A percentile compares a stretch with the other conserved stretches of the same genome.
Evolutionary conservation across 495 filamentous ascomycete species (phyloP).

Genomic region (Chaetomium tenue): DNA sequence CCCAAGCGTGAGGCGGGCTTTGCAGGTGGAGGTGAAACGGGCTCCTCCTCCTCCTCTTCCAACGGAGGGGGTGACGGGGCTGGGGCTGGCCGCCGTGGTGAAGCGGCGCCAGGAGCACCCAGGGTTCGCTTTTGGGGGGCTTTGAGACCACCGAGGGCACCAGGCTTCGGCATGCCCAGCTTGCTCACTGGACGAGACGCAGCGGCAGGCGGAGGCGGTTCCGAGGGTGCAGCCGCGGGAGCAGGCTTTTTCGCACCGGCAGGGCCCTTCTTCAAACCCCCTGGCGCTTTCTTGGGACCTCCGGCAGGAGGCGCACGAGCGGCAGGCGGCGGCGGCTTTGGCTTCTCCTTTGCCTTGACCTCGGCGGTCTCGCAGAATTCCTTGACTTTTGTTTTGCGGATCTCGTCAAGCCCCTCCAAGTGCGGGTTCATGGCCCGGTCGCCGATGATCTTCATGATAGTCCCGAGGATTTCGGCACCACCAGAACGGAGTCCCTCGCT

Average conservation of each 20-base stretch:
- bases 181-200: conserved; percentile 61
- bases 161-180: conserved; percentile 63
- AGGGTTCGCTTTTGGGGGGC: conserved; percentile 61
- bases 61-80: conserved; percentile 44
- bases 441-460: conserved; percentile 97
- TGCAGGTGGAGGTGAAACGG: conserved; percentile 46
- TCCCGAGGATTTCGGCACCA: conserved; percentile 88
- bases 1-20: conserved; percentile 59
- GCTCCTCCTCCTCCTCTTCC: conserved; percentile 60
- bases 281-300: conserved; percentile 48
- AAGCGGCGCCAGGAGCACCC: conserved; percentile 55
- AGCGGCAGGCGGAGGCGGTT: conserved; percentile 47
- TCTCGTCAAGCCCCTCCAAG: conserved; percentile 93
- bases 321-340: conserved; percentile 70
- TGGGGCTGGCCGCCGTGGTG: conserved; percentile 62
- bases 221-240: conserved; percentile 46
- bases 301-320: conserved; percentile 58
- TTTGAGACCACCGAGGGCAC: conserved; percentile 69
- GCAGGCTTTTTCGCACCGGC: conserved; percentile 37
- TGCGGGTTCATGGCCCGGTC: conserved; percentile 95
- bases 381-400: conserved; percentile 93
- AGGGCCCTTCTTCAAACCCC: conserved; percentile 48
- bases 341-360: conserved; percentile 96
- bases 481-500: conserved; percentile 79
- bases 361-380: conserved; percentile 89